Evolutionary conservation across 345 rosid genomes (phyloP).

Genomic region (Carallia brachiata): DNA sequence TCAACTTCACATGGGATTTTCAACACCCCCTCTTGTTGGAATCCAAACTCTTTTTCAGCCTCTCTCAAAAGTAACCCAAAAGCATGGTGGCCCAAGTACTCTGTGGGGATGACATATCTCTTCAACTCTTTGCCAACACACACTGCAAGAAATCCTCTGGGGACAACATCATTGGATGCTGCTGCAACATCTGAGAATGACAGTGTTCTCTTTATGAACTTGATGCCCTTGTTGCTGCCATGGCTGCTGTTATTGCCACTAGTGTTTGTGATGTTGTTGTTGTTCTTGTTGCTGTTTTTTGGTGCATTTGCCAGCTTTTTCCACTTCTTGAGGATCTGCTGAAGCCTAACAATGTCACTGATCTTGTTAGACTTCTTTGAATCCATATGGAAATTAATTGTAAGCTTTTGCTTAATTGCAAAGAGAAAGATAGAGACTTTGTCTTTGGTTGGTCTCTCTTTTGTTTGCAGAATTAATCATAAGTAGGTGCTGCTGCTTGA

Average conservation of each 20-base stretch:
- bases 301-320: conserved; percentile 17
- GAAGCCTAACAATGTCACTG: conserved; percentile 31
- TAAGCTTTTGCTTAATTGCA: no score
- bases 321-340: conserved; percentile 29
- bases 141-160: conserved; percentile 25
- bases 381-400: not conserved
- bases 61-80: conserved; percentile 18
- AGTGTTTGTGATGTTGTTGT: not conserved
- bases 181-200: conserved; percentile 20
- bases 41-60: conserved; percentile 34
- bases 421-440: not conserved
- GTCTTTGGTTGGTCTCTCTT: not conserved
- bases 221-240: conserved; percentile 21
- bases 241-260: not conserved
- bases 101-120: conserved; percentile 28
- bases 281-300: not conserved
- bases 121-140: conserved; percentile 29
- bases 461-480: not conserved
- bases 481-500: not conserved
- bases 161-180: conserved; percentile 12
- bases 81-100: conserved; percentile 24
- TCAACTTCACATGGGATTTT: conserved; percentile 61
- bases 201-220: conserved; percentile 29
- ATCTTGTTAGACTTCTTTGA: conserved; percentile 25
- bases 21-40: conserved; percentile 27